These are phyloP conservation scores for Triticum turgidum DNA, from an alignment of 176 grass and related monocot species.

Conservation along the genomic window DNA sequence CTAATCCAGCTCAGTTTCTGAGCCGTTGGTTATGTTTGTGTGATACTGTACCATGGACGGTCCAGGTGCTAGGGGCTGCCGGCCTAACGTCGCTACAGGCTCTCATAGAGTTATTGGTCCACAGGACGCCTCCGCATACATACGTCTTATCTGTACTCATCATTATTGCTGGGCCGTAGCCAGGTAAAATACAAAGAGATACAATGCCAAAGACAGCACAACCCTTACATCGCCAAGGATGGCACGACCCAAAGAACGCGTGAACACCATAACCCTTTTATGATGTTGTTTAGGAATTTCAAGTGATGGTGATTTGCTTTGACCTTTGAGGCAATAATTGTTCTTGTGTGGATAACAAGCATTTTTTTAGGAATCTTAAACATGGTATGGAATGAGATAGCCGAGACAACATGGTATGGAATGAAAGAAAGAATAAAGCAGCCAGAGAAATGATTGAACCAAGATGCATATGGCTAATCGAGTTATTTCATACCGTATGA, in stretches of 20 bases:
- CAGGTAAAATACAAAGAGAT: neutral
- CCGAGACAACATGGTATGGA: neutral
- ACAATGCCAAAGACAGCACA: neutral
- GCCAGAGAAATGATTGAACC: neutral
- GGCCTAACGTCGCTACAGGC: no score
- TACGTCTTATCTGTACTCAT: no score
- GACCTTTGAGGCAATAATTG: neutral
- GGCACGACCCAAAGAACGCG: neutral
- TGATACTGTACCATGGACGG: no score
- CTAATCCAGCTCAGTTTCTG: no score
- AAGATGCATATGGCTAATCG: neutral
- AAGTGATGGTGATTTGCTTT: neutral
- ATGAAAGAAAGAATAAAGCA: neutral
- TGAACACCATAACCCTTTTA: neutral
- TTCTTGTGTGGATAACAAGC: neutral
- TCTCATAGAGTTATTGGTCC: no score
- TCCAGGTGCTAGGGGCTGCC: no score
- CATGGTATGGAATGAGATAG: neutral
- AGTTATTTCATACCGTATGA: conserved; percentile 56
- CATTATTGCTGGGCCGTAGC: no score
- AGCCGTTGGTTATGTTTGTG: no score
- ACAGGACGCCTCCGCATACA: no score
- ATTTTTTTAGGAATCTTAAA: neutral
- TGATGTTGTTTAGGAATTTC: neutral
- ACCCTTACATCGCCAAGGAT: neutral